phyloP scores from a whole-genome alignment of 176 grass and related monocot species.

The Avena eriantha region DNA sequence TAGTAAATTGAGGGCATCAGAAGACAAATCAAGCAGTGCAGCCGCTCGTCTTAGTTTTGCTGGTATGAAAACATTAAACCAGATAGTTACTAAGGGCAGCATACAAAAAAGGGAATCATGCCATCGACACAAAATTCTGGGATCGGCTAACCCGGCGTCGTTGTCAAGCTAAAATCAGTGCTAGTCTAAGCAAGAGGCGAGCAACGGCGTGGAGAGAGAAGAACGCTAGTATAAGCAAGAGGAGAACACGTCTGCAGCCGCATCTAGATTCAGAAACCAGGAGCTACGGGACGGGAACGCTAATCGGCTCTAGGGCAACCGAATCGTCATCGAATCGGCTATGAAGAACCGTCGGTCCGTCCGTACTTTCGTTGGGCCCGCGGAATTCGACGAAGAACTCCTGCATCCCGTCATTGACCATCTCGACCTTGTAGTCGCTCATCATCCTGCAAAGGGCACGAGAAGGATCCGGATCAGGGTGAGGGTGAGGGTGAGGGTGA shows the following conservation, averaged over 20 bases:
- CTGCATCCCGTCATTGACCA: slow-evolving; percentile 95
- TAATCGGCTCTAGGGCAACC: background rate
- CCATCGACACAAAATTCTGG: slow-evolving; percentile 4
- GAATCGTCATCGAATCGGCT: background rate
- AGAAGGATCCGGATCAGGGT: slow-evolving; percentile 16
- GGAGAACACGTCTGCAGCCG: background rate
- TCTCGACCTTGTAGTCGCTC: slow-evolving; percentile 99
- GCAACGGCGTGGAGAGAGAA: background rate
- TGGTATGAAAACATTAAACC: background rate
- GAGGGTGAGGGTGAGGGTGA: background rate
- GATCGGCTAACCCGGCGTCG: background rate
- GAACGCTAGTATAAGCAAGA: background rate
- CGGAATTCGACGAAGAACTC: slow-evolving; percentile 95
- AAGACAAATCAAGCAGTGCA: background rate
- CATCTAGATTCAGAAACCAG: slow-evolving; percentile 34
- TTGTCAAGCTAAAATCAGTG: background rate
- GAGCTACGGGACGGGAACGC: background rate
- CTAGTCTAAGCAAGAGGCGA: background rate
- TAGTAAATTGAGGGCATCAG: slow-evolving; percentile 35
- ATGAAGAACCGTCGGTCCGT: background rate
- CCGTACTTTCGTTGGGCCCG: slow-evolving; percentile 81
- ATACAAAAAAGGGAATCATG: background rate
- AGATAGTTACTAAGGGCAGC: background rate
- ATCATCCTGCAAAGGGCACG: slow-evolving; percentile 70
- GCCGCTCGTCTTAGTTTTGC: background rate